A percentile compares a stretch with the other conserved stretches of the same genome.
These are phyloP conservation scores for Saturnispora ahearnii DNA, from an alignment of 805 yeast genomes.

Conservation along the genomic window DNA sequence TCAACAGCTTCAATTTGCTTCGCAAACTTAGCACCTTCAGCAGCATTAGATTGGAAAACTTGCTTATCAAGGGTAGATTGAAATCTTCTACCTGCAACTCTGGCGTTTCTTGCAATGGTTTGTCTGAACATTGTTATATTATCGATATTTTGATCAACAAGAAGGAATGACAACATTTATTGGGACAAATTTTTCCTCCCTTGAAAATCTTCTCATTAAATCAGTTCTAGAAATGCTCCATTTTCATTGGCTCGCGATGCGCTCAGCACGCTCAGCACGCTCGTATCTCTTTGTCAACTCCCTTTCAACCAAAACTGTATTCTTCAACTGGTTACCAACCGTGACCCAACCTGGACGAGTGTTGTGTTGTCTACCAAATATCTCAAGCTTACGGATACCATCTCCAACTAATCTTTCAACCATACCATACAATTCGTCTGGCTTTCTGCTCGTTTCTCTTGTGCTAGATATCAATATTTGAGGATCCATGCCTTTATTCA, in stretches of 20 bases:
- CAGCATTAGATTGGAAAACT: slow-evolving; percentile 45
- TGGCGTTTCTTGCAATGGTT: slow-evolving; percentile 26
- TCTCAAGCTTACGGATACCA: slow-evolving; percentile 70
- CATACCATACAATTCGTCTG: slow-evolving; percentile 82
- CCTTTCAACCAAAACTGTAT: slow-evolving; percentile 47
- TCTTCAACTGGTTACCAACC: slow-evolving; percentile 69
- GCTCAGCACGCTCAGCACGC: slow-evolving; percentile 2
- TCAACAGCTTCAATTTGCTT: slow-evolving; percentile 52
- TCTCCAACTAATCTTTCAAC: slow-evolving; percentile 78
- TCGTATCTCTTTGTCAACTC: slow-evolving; percentile 33
- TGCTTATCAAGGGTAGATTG: slow-evolving; percentile 27
- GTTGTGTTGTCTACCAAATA: slow-evolving; percentile 84
- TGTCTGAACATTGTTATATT: slow-evolving; percentile 36
- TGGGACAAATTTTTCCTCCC: not conserved
- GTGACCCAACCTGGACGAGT: slow-evolving; percentile 86
- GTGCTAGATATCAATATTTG: slow-evolving; percentile 77
- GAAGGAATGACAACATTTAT: not conserved
- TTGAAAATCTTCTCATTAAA: not conserved
- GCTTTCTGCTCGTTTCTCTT: slow-evolving; percentile 83
- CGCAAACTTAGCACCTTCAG: slow-evolving; percentile 64
- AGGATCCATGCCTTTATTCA: slow-evolving; percentile 54
- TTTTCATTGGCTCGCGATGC: slow-evolving; percentile 2
- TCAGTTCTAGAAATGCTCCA: not conserved
- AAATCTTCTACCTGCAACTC: slow-evolving; percentile 27
- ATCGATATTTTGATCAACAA: not conserved